Conservation (phyloP, 352 stramenopile genomes). For the Globisporangium solare region DNA sequence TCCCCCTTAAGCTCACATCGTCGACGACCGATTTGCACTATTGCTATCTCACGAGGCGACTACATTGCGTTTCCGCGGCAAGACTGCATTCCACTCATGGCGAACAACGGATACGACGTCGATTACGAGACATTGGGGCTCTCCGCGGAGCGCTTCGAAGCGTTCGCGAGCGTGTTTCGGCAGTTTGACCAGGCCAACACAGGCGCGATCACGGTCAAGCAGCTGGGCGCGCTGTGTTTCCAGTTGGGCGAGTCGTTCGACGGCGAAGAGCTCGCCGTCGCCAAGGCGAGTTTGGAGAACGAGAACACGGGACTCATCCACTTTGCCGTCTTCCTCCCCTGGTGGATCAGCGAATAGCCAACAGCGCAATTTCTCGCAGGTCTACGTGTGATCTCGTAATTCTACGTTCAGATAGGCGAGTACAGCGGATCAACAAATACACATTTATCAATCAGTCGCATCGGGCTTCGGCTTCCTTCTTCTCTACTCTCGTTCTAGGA, state of each 20-base stretch:
- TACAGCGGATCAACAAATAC: too few species aligned
- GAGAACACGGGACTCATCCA: constrained; percentile 51
- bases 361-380: too few species aligned
- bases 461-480: neutral
- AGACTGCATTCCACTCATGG: neutral
- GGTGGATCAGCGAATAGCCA: constrained; percentile 52
- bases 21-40: too few species aligned
- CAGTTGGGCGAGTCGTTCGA: constrained; percentile 57
- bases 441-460: too few species aligned
- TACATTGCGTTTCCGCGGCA: too few species aligned
- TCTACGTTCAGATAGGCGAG: too few species aligned
- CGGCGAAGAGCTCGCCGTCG: constrained; percentile 46
- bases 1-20: too few species aligned
- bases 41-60: too few species aligned
- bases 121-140: constrained; percentile 48
- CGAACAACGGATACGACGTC: constrained; percentile 29
- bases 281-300: constrained; percentile 42
- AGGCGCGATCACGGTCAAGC: constrained; percentile 44
- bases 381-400: too few species aligned
- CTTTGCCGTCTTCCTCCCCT: constrained; percentile 56
- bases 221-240: constrained; percentile 56
- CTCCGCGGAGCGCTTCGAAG: constrained; percentile 43
- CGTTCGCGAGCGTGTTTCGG: constrained; percentile 53
- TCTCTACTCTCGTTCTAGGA: neutral
- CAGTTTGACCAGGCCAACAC: constrained; percentile 43